Percentiles rank a stretch among this genome's conserved stretches.
These are phyloP conservation scores for Alternaria gansuensis DNA, from an alignment of 2,329 filamentous ascomycete genomes.

Conservation along the genomic window DNA sequence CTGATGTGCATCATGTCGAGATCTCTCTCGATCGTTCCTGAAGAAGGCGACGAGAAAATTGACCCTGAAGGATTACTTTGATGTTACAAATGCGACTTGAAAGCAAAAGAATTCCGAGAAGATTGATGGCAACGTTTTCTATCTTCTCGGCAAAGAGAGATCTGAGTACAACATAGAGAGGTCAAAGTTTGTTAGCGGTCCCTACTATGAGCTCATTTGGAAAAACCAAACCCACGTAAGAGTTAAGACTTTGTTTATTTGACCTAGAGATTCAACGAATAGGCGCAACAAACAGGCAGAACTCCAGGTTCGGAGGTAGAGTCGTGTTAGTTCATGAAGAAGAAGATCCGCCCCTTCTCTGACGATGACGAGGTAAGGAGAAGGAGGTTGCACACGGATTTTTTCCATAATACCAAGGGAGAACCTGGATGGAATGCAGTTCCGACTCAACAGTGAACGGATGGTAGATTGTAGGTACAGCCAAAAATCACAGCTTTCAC, in stretches of 20 bases:
- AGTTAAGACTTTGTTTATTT: not conserved
- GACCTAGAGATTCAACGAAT: not conserved
- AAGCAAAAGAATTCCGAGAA: not conserved
- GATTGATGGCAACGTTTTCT: not conserved
- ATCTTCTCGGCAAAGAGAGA: not conserved
- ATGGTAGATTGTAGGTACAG: too few relatives aligned
- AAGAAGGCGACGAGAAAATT: not conserved
- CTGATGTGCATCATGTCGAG: not conserved
- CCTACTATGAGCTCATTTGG: not conserved
- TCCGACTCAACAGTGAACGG: not conserved
- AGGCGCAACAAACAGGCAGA: not conserved
- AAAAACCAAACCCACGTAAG: not conserved
- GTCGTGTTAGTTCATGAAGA: not conserved
- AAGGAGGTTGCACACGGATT: not conserved
- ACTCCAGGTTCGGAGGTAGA: not conserved
- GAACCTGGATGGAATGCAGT: not conserved
- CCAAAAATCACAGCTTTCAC: too few relatives aligned
- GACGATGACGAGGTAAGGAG: not conserved
- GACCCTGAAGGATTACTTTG: not conserved
- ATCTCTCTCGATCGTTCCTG: not conserved
- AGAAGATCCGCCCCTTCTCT: not conserved
- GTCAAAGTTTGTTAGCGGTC: not conserved
- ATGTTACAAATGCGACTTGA: not conserved
- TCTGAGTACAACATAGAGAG: not conserved
- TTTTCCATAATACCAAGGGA: not conserved